phyloP scores from a whole-genome alignment of 345 rosid genomes.

The Bruguiera gymnorhiza region DNA sequence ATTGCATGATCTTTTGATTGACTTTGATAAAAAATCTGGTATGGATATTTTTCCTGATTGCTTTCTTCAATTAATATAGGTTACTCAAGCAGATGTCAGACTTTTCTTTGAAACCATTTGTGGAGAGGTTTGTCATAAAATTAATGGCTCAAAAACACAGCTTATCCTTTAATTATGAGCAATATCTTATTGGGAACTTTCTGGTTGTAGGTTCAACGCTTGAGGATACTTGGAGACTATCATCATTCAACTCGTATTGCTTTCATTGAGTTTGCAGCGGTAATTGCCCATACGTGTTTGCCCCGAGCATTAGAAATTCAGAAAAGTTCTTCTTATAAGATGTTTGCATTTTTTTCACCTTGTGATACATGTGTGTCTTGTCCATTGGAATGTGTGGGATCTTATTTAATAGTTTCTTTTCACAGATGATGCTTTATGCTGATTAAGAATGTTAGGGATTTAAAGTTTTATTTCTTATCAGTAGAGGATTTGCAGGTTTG shows the following conservation, averaged over 20 bases:
- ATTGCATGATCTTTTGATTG: not conserved
- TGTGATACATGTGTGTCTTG: too few species aligned
- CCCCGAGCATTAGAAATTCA: not conserved
- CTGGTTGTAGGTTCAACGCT: constrained; percentile 59
- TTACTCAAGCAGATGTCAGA: constrained; percentile 77
- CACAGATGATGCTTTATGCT: too few species aligned
- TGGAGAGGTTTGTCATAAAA: constrained; percentile 63
- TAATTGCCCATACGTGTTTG: constrained; percentile 22
- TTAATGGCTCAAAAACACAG: not conserved
- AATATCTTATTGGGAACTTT: not conserved
- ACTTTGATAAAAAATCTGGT: not conserved
- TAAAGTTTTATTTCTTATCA: too few species aligned
- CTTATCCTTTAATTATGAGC: constrained; percentile 3
- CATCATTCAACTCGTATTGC: constrained; percentile 86
- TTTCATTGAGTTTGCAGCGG: constrained; percentile 85
- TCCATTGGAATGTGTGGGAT: too few species aligned
- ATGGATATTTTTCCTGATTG: not conserved
- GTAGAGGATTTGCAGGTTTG: too few species aligned
- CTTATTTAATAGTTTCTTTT: too few species aligned
- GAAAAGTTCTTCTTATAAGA: not conserved
- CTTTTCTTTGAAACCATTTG: constrained; percentile 73
- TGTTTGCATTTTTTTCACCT: too few species aligned
- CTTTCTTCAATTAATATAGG: constrained; percentile 32
- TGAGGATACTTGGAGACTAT: constrained; percentile 84
- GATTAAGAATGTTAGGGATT: too few species aligned